A percentile compares a stretch with the other conserved stretches of the same genome.
These are phyloP conservation scores for Dictyostelium citrinum DNA, from an alignment of 78 protist genomes.

Conservation along the genomic window DNA sequence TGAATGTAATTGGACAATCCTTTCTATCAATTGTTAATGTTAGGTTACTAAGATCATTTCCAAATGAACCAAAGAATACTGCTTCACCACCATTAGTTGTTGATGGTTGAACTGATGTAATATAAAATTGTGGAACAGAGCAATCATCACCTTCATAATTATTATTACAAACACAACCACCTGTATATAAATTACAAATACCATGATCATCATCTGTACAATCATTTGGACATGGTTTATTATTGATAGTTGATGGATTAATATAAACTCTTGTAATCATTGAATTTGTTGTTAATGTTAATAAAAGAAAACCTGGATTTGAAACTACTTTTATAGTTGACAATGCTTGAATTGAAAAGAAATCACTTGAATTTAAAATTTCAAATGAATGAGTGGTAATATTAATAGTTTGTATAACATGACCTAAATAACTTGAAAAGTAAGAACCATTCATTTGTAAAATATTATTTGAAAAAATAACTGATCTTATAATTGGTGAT, in stretches of 20 bases:
- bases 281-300: background rate
- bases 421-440: background rate
- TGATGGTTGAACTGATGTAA: background rate
- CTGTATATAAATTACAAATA: background rate
- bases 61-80: background rate
- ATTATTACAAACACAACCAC: background rate
- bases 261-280: background rate
- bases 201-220: background rate
- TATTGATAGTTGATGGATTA: background rate
- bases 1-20: background rate
- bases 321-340: no score
- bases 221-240: background rate
- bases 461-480: background rate
- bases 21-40: background rate
- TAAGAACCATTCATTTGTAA: background rate
- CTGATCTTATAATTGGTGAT: background rate
- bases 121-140: background rate
- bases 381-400: background rate
- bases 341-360: background rate
- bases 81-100: background rate
- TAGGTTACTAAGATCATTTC: background rate
- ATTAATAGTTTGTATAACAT: background rate
- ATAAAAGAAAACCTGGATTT: background rate
- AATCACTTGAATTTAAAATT: background rate
- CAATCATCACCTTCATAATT: background rate